Conservation (phyloP, 2,329 filamentous ascomycete species). For the Cladosporium sp. region DNA sequence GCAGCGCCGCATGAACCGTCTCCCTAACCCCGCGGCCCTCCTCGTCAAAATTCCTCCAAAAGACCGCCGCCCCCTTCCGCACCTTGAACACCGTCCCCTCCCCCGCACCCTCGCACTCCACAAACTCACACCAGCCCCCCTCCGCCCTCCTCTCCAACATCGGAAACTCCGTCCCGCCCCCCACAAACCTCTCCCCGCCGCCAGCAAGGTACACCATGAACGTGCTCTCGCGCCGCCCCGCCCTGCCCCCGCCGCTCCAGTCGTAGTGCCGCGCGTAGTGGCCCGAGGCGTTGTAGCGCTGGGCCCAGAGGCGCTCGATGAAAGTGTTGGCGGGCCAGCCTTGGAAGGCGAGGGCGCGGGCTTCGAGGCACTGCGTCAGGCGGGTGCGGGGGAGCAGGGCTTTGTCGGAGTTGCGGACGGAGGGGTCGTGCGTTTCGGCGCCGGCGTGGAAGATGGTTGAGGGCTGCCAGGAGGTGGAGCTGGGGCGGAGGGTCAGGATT, state of each 20-base stretch:
- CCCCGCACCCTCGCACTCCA: conserved; percentile 45
- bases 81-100: conserved; percentile 53
- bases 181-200: conserved; percentile 41
- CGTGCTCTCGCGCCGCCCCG: conserved; percentile 42
- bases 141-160: conserved; percentile 36
- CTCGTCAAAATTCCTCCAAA: conserved; percentile 54
- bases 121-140: conserved; percentile 50
- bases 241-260: conserved; percentile 39
- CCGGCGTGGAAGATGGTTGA: conserved; percentile 50
- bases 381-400: conserved; percentile 42
- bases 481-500: no score
- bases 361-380: conserved; percentile 53
- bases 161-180: conserved; percentile 58
- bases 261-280: conserved; percentile 57
- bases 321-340: conserved; percentile 54
- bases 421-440: conserved; percentile 42
- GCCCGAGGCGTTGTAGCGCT: conserved; percentile 52
- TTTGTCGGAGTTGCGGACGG: conserved; percentile 49
- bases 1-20: conserved; percentile 56
- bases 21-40: conserved; percentile 53
- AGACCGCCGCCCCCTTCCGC: conserved; percentile 53
- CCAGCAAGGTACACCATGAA: conserved; percentile 55
- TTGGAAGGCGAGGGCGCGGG: conserved; percentile 52
- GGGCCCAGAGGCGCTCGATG: conserved; percentile 56
- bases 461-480: conserved; percentile 44